A percentile compares a stretch with the other conserved stretches of the same genome.
Evolutionary conservation across 495 filamentous ascomycete species (phyloP).

Genomic region (Penicillium cinerascens): DNA sequence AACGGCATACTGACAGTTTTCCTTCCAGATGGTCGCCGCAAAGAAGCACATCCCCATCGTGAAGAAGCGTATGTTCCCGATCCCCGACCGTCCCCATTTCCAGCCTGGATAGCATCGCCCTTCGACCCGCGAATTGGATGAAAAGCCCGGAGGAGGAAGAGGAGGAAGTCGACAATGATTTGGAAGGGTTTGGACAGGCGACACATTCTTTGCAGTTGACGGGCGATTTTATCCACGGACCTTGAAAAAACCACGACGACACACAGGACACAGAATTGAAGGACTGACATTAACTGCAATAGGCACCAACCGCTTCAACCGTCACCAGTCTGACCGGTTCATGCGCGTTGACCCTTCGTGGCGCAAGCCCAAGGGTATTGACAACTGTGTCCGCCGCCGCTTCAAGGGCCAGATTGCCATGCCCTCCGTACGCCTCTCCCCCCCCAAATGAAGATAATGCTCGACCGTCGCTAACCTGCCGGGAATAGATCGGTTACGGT

Average conservation of each 20-base stretch:
- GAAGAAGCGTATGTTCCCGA: slow-evolving; percentile 88
- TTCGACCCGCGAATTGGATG: slow-evolving; percentile 15
- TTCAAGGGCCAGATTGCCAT: slow-evolving; percentile 94
- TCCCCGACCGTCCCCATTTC: slow-evolving; percentile 14
- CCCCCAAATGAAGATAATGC: neutral
- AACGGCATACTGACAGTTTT: slow-evolving; percentile 15
- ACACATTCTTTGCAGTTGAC: slow-evolving; percentile 6
- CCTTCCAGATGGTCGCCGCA: slow-evolving; percentile 84
- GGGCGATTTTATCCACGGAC: slow-evolving; percentile 19
- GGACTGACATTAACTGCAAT: slow-evolving; percentile 31
- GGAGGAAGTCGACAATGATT: neutral
- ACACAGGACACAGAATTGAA: slow-evolving; percentile 18
- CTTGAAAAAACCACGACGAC: neutral
- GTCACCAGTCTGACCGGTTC: slow-evolving; percentile 96
- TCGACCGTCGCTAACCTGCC: neutral
- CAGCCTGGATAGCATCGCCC: slow-evolving; percentile 23
- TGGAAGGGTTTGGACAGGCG: neutral
- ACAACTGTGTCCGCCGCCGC: slow-evolving; percentile 83
- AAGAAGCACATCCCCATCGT: slow-evolving; percentile 99
- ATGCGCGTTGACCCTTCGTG: slow-evolving; percentile 81
- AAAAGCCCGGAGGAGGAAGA: slow-evolving; percentile 11
- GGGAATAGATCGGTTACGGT: slow-evolving; percentile 84
- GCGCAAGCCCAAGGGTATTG: slow-evolving; percentile 99
- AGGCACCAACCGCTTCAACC: slow-evolving; percentile 88
- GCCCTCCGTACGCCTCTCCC: slow-evolving; percentile 78